phyloP scores from a whole-genome alignment of 805 yeast genomes.

The Yamadazyma philogaea region DNA sequence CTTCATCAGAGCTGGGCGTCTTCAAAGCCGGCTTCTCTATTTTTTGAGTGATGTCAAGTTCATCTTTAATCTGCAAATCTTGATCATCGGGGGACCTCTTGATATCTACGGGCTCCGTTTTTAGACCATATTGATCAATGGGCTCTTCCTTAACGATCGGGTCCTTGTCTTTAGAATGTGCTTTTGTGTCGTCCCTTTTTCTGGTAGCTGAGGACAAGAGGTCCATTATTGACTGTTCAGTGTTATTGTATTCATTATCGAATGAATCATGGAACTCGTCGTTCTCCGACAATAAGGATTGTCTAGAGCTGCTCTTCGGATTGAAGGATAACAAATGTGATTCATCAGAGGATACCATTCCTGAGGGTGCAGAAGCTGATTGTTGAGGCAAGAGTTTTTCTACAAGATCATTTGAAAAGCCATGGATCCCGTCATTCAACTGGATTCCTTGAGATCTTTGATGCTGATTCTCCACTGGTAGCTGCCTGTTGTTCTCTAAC shows the following conservation, averaged over 20 bases:
- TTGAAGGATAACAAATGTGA: slow-evolving; percentile 13
- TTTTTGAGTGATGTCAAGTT: slow-evolving; percentile 2
- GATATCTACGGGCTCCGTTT: neutral
- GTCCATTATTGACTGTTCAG: slow-evolving; percentile 41
- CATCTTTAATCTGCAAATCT: slow-evolving; percentile 1
- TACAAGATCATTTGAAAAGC: slow-evolving; percentile 38
- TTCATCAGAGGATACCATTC: slow-evolving; percentile 9
- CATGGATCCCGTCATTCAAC: slow-evolving; percentile 43
- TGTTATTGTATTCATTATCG: slow-evolving; percentile 31
- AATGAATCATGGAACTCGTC: slow-evolving; percentile 27
- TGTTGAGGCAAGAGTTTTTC: slow-evolving; percentile 27
- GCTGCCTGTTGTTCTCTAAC: slow-evolving; percentile 25
- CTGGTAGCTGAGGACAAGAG: slow-evolving; percentile 25
- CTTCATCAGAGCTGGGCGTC: slow-evolving; percentile 5
- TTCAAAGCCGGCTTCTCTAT: slow-evolving; percentile 5
- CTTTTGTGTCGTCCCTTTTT: neutral
- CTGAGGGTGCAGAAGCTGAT: slow-evolving; percentile 2
- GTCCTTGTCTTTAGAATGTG: neutral
- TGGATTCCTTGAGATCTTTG: slow-evolving; percentile 27
- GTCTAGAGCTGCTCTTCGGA: slow-evolving; percentile 9
- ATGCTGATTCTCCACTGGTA: slow-evolving; percentile 14
- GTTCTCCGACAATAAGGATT: slow-evolving; percentile 12
- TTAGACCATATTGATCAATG: slow-evolving; percentile 1
- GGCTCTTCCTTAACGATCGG: slow-evolving; percentile 12
- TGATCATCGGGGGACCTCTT: slow-evolving; percentile 3